Evolutionary conservation across 2,329 filamentous ascomycete genomes (phyloP).

Genomic region (Lachnellula subtilissima): DNA sequence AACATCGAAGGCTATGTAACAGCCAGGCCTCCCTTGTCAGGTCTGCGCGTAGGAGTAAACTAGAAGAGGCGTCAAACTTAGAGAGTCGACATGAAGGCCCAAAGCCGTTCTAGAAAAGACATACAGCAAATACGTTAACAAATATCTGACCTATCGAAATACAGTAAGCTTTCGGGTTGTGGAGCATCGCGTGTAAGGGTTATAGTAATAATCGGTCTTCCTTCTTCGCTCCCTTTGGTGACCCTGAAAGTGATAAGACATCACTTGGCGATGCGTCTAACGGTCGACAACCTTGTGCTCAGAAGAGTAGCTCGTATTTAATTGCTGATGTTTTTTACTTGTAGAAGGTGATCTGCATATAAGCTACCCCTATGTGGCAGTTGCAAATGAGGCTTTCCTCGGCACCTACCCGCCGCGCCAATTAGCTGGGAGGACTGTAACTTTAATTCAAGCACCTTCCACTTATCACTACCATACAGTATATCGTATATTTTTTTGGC

Average conservation of each 20-base stretch:
- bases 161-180: no score
- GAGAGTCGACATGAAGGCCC: no score
- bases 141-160: not conserved
- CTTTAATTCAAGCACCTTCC: slow-evolving; percentile 3
- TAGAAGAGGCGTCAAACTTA: no score
- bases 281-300: not conserved
- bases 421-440: not conserved
- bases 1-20: not conserved
- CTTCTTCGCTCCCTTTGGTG: no score
- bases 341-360: not conserved
- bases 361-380: slow-evolving; percentile 3
- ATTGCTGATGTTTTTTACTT: not conserved
- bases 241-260: not conserved
- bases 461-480: not conserved
- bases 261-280: slow-evolving; percentile 1
- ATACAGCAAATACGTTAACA: not conserved
- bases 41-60: not conserved
- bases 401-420: not conserved
- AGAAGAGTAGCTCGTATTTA: not conserved
- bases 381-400: slow-evolving; percentile 1
- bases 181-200: not conserved
- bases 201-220: no score
- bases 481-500: not conserved
- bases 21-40: not conserved
- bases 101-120: not conserved